Evolutionary conservation across 192 early-diverging fungal species (phyloP).

Genomic region (Entomortierella lignicola): DNA sequence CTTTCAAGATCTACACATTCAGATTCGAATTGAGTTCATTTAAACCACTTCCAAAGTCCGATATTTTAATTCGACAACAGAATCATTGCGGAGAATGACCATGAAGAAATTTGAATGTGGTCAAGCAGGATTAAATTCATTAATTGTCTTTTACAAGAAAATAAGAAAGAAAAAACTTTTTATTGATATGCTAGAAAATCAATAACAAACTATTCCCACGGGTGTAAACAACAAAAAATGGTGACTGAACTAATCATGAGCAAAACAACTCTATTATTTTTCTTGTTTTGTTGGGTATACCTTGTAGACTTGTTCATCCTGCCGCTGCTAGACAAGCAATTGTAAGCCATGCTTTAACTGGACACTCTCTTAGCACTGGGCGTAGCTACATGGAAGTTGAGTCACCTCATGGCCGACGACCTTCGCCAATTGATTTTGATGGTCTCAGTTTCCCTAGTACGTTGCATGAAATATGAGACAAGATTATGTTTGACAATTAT

Average conservation of each 20-base stretch:
- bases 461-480: too few species aligned
- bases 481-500: too few species aligned
- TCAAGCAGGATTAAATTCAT: neutral
- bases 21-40: too few species aligned
- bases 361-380: slow-evolving; percentile 21
- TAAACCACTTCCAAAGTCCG: too few species aligned
- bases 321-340: slow-evolving; percentile 11
- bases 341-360: slow-evolving; percentile 39
- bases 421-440: slow-evolving; percentile 72
- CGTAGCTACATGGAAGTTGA: slow-evolving; percentile 39
- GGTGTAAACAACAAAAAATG: neutral
- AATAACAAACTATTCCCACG: slow-evolving; percentile 21
- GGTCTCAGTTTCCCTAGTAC: slow-evolving; percentile 89
- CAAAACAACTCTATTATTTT: neutral
- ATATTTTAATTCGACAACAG: neutral
- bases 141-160: neutral
- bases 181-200: neutral
- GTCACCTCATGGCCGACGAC: slow-evolving; percentile 23
- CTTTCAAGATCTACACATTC: neutral
- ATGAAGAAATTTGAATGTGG: neutral
- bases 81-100: neutral
- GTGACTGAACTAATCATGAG: too few species aligned
- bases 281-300: neutral
- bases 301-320: slow-evolving; percentile 30
- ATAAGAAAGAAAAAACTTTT: neutral